These are phyloP conservation scores for Cinnamomum micranthum DNA, from an alignment of 164 flowering plant species.

Conservation along the genomic window DNA sequence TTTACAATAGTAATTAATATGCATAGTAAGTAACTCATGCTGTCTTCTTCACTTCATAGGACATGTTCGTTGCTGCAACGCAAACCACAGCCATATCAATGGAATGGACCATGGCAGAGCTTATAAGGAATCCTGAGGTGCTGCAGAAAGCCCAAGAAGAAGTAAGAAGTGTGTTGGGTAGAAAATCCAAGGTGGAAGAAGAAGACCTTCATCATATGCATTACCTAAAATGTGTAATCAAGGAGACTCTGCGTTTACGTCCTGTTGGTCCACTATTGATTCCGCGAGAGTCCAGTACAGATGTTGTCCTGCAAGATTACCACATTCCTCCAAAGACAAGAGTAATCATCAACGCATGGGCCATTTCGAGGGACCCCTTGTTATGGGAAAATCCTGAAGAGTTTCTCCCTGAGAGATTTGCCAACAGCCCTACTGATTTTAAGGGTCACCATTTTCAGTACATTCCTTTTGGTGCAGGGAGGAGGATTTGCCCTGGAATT, in stretches of 20 bases:
- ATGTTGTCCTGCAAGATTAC: background rate
- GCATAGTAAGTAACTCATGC: no score
- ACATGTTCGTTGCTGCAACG: conserved; percentile 5
- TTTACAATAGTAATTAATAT: no score
- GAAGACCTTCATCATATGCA: background rate
- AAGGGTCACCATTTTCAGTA: conserved; percentile 2
- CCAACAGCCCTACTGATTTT: background rate
- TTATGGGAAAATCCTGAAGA: conserved; percentile 3
- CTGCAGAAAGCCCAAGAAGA: conserved; percentile 9
- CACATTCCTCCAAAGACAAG: background rate
- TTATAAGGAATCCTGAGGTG: background rate
- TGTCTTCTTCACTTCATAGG: background rate
- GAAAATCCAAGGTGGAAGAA: background rate
- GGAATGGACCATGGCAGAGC: conserved; percentile 10
- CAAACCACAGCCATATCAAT: conserved; percentile 3
- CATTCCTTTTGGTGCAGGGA: conserved; percentile 7
- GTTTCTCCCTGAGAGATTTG: conserved; percentile 8
- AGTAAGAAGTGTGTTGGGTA: background rate
- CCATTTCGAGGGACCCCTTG: conserved; percentile 3
- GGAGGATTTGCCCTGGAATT: conserved; percentile 9
- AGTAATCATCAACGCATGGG: background rate
- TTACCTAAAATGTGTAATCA: background rate
- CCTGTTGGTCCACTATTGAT: conserved; percentile 1
- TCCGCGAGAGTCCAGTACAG: background rate
- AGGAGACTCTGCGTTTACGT: conserved; percentile 2